A percentile compares a stretch with the other conserved stretches of the same genome.
Evolutionary conservation across 495 filamentous ascomycete species (phyloP).

Genomic region (Daldinia concentrica): DNA sequence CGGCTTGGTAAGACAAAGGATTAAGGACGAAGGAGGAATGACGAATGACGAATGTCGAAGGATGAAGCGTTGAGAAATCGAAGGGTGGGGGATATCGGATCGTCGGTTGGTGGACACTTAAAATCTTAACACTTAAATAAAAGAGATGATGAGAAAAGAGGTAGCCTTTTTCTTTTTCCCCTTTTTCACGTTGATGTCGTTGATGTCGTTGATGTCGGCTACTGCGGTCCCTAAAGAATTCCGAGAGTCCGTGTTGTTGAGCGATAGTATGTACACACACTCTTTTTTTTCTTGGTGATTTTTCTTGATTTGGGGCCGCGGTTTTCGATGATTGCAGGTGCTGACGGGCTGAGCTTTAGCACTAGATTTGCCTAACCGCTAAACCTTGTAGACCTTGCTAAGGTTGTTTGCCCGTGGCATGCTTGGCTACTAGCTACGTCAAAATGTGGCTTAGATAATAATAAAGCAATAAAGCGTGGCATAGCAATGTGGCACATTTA

Average conservation of each 20-base stretch:
- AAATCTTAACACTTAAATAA: background rate
- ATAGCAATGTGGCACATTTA: background rate
- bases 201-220: background rate
- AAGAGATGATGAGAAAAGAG: background rate
- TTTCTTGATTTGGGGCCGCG: constrained; percentile 12
- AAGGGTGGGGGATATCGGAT: constrained; percentile 34
- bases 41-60: too few relatives aligned
- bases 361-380: background rate
- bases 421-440: constrained; percentile 39
- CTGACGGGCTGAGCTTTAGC: constrained; percentile 1
- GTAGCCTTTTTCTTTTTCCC: background rate
- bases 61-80: too few relatives aligned
- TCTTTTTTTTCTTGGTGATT: constrained; percentile 1
- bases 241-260: constrained; percentile 5
- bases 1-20: constrained; percentile 6
- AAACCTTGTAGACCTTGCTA: background rate
- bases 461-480: constrained; percentile 22
- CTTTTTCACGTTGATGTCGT: too few relatives aligned
- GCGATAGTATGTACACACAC: background rate
- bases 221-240: background rate
- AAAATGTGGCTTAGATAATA: constrained; percentile 41
- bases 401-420: constrained; percentile 2
- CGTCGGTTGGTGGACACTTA: constrained; percentile 21
- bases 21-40: background rate
- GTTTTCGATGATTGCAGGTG: constrained; percentile 1